Evolutionary conservation across 257 asterid species (phyloP), one percentile per base, ranked within the genome.

Genomic region (Avicennia marina): DNA sequence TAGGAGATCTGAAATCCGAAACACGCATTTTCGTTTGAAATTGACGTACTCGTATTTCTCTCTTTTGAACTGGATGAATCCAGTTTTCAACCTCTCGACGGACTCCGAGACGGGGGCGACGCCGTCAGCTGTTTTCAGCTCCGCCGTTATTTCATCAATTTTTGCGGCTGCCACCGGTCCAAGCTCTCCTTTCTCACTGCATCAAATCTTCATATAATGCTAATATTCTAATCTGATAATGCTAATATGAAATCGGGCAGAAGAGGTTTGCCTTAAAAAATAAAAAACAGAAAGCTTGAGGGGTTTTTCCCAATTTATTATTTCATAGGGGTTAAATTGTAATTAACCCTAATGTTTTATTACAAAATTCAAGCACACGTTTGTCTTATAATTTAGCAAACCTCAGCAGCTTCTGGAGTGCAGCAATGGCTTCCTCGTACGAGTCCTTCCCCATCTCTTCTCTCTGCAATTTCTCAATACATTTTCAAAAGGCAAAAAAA

Each of bases 351-450:
- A n/a, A n/a, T n/a, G n/a, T n/a, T n/a, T n/a, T n/a, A n/a, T n/a
- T n/a, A n/a, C n/a, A n/a, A n/a, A n/a, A n/a, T n/a, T n/a, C n/a
- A n/a, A n/a, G n/a, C n/a, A n/a, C n/a, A n/a, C n/a, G n/a, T n/a
- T n/a, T n/a, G n/a, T n/a, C n/a, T n/a, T n/a, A n/a, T n/a, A n/a
- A 27, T 21, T 19, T 18, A 24, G n/a, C 67, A 40, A 62, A 90
- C 96, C 89, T 90, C 66, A 90, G 89, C 60, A 87, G 94, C 75
- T 87, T 85, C 72, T 76, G 72, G 64, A 90, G 98, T 47, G 69
- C 89, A 42, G 70, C 79, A 61, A 90, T 76, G 84, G 98, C 98
- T 42, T 79, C 82, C 74, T 85, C 96, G 64, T 76, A 78, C 12
- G 87, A 57, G 51, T 81, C 86, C 31, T 78, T 84, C 4, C 77